A percentile compares a stretch with the other conserved stretches of the same genome.
phyloP scores from a whole-genome alignment of 1,284 basidiomycete species.

The Fomitiporia mediterranea region DNA sequence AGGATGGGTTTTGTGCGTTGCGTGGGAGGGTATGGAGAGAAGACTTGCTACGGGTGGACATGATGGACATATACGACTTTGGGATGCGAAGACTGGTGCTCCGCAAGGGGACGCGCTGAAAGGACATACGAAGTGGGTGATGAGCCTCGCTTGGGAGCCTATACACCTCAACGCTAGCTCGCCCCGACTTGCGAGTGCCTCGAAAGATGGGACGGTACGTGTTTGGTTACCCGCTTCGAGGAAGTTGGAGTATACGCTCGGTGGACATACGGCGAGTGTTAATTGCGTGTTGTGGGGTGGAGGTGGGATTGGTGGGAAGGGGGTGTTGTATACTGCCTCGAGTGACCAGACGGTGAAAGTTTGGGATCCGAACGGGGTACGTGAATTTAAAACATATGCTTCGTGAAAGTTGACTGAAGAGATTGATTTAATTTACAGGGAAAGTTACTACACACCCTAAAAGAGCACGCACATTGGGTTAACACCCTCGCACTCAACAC shows the following conservation, averaged over 20 bases:
- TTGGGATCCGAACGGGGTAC: slow-evolving; percentile 82
- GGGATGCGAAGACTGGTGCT: slow-evolving; percentile 89
- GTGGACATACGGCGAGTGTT: slow-evolving; percentile 91
- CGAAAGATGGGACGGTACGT: slow-evolving; percentile 93
- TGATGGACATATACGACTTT: slow-evolving; percentile 84
- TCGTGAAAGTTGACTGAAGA: not conserved
- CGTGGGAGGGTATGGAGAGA: slow-evolving; percentile 93
- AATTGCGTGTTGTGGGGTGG: slow-evolving; percentile 97
- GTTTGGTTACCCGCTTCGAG: slow-evolving; percentile 84
- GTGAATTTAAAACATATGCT: slow-evolving; percentile 23
- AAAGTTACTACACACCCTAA: slow-evolving; percentile 67
- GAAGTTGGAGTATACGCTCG: slow-evolving; percentile 79
- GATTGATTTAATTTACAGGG: slow-evolving; percentile 40
- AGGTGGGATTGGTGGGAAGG: slow-evolving; percentile 57
- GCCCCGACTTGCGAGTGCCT: slow-evolving; percentile 91
- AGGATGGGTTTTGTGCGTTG: slow-evolving; percentile 95
- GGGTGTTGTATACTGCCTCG: slow-evolving; percentile 89
- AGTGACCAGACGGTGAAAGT: slow-evolving; percentile 92
- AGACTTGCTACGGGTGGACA: slow-evolving; percentile 89
- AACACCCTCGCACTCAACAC: slow-evolving; percentile 95
- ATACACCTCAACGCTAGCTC: slow-evolving; percentile 79
- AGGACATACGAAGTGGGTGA: slow-evolving; percentile 97
- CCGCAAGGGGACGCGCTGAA: slow-evolving; percentile 79
- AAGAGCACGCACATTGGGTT: slow-evolving; percentile 98
- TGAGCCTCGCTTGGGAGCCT: slow-evolving; percentile 95